Percentiles rank a stretch among this genome's conserved stretches.
Evolutionary conservation across 2,329 filamentous ascomycete genomes (phyloP).

Genomic region (Aspergillus nomiae): DNA sequence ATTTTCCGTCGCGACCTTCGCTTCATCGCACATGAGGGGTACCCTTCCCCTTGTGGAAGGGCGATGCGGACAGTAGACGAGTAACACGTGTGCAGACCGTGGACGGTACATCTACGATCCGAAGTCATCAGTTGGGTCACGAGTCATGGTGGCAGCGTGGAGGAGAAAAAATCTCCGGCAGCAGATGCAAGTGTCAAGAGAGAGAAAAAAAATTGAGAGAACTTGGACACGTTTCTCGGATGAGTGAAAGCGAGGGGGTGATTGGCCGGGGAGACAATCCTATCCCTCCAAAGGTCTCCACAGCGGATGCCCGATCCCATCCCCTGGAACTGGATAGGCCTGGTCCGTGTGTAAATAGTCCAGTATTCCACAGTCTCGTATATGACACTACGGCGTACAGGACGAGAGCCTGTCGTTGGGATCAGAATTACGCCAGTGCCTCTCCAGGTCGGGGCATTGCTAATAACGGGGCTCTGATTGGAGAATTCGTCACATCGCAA

Average conservation of each 20-base stretch:
- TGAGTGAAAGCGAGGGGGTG: neutral
- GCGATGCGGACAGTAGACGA: neutral
- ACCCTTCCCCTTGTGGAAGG: neutral
- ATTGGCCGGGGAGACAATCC: neutral
- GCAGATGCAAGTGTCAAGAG: neutral
- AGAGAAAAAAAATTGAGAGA: neutral
- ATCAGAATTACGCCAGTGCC: neutral
- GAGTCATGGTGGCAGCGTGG: slow-evolving; percentile 2
- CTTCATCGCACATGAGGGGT: neutral
- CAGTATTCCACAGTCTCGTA: neutral
- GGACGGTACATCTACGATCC: slow-evolving; percentile 3
- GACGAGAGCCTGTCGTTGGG: neutral
- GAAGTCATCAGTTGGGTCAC: slow-evolving; percentile 10
- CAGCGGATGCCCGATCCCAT: slow-evolving; percentile 4
- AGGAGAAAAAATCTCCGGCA: neutral
- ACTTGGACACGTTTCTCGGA: slow-evolving; percentile 2
- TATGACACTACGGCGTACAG: neutral
- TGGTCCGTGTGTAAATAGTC: slow-evolving; percentile 1
- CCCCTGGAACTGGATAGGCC: neutral
- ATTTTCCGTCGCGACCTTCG: neutral
- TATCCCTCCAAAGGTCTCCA: neutral
- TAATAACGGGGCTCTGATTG: slow-evolving; percentile 7
- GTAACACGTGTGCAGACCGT: neutral
- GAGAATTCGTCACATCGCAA: neutral
- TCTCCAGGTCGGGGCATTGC: neutral